phyloP scores from a whole-genome alignment of 1,139 yeast genomes.

The Taphrina flavorubra region DNA sequence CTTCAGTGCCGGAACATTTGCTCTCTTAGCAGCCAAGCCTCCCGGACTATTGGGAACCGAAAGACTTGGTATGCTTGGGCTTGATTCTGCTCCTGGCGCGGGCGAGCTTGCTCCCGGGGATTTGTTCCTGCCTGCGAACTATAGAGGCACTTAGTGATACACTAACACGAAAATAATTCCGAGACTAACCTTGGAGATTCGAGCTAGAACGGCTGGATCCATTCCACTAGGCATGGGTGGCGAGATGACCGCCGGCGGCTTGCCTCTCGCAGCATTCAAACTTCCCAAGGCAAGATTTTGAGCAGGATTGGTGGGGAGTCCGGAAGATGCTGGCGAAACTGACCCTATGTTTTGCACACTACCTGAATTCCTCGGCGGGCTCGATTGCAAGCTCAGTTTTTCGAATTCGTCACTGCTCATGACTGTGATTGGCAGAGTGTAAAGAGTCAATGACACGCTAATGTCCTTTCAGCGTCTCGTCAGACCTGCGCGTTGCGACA shows the following conservation, averaged over 20 bases:
- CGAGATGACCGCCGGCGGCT: slow-evolving; percentile 15
- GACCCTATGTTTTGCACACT: neutral
- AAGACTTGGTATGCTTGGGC: slow-evolving; percentile 2
- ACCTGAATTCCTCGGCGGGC: neutral
- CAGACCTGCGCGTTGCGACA: no score
- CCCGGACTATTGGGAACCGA: slow-evolving; percentile 17
- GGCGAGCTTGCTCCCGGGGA: slow-evolving; percentile 12
- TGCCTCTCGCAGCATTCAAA: slow-evolving; percentile 37
- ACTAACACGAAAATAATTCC: neutral
- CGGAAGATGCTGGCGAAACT: neutral
- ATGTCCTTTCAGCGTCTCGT: no score
- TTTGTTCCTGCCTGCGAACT: slow-evolving; percentile 37
- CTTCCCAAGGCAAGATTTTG: slow-evolving; percentile 36
- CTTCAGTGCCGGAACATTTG: slow-evolving; percentile 20
- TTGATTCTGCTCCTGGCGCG: neutral
- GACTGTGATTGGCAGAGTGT: neutral
- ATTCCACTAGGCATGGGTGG: neutral
- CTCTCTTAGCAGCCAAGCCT: slow-evolving; percentile 33
- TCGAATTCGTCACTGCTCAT: slow-evolving; percentile 33
- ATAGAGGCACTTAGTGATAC: neutral
- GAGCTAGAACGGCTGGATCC: slow-evolving; percentile 32
- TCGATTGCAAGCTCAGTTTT: slow-evolving; percentile 15
- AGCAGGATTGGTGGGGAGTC: slow-evolving; percentile 8
- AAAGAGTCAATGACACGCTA: neutral
- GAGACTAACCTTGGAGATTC: slow-evolving; percentile 23